phyloP scores from a whole-genome alignment of 2,329 filamentous ascomycete species.

The Diaporthe humulicola region DNA sequence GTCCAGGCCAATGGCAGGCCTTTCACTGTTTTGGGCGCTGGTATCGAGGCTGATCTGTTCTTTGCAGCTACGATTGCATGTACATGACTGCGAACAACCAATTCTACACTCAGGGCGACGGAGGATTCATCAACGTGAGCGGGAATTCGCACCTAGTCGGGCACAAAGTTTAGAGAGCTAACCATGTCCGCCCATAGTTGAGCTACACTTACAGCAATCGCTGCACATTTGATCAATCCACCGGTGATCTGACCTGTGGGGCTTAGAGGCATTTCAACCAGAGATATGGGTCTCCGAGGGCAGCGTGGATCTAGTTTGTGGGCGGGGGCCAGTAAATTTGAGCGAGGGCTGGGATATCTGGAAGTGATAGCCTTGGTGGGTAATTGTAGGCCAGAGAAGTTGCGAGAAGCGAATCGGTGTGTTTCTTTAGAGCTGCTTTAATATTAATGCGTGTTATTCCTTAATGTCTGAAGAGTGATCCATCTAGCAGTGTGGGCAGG shows the following conservation, averaged over 20 bases:
- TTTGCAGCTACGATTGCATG: constrained; percentile 40
- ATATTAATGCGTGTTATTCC: neutral
- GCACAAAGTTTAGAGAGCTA: neutral
- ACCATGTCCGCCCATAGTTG: neutral
- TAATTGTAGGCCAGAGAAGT: neutral
- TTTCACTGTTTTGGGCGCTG: neutral
- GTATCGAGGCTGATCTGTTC: neutral
- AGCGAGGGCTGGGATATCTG: neutral
- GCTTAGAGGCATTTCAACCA: neutral
- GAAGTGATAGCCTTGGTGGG: neutral
- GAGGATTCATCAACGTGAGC: constrained; percentile 41
- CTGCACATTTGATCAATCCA: neutral
- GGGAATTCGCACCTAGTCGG: neutral
- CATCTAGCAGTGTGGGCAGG: neutral
- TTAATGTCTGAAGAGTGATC: no score
- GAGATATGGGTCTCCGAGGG: no score
- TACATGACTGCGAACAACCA: constrained; percentile 40
- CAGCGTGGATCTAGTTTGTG: no score
- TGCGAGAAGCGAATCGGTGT: neutral
- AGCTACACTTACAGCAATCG: constrained; percentile 17
- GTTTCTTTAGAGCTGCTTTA: neutral
- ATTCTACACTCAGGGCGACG: constrained; percentile 39
- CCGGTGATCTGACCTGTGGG: constrained; percentile 17
- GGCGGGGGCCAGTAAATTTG: neutral
- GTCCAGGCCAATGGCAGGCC: neutral